Evolutionary conservation across 352 stramenopile species (phyloP).

Genomic region (Phytophthora europaea): DNA sequence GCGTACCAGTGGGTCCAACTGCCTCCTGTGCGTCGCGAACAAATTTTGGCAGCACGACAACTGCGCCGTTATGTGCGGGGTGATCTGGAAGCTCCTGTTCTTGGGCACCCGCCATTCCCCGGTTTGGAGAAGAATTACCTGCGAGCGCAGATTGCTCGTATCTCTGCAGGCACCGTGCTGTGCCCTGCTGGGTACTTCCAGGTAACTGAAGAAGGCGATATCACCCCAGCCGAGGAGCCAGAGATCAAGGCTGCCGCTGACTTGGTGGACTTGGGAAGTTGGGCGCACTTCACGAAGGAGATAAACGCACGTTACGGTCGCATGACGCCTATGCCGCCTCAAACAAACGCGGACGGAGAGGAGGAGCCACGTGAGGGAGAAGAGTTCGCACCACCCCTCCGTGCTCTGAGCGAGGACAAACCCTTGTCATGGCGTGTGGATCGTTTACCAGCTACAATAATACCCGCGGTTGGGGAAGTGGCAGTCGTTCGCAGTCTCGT

Average conservation of each 20-base stretch:
- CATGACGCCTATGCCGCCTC: constrained; percentile 71
- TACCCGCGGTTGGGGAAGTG: constrained; percentile 67
- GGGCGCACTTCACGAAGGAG: constrained; percentile 91
- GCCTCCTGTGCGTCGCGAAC: constrained; percentile 73
- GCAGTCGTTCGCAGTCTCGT: constrained; percentile 79
- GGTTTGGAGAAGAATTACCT: constrained; percentile 89
- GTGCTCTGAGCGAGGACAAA: constrained; percentile 72
- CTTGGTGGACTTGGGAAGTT: constrained; percentile 75
- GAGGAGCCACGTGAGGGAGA: constrained; percentile 75
- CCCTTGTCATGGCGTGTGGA: constrained; percentile 81
- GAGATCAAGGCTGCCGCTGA: constrained; percentile 82
- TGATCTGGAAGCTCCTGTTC: constrained; percentile 84
- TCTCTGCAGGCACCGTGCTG: constrained; percentile 83
- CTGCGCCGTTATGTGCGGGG: constrained; percentile 83
- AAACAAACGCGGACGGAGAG: constrained; percentile 79
- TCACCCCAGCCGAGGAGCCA: constrained; percentile 71
- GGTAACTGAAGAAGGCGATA: constrained; percentile 75
- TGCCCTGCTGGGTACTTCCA: constrained; percentile 91
- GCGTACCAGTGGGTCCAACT: constrained; percentile 87
- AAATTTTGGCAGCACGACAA: constrained; percentile 84
- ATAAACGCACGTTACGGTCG: constrained; percentile 89
- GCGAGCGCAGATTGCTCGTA: constrained; percentile 91
- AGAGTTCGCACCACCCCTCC: constrained; percentile 69
- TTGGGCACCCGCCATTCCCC: constrained; percentile 90
- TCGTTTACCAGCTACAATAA: constrained; percentile 68